Conservation (phyloP, 1,284 basidiomycete species). For the Cerrena zonata region DNA sequence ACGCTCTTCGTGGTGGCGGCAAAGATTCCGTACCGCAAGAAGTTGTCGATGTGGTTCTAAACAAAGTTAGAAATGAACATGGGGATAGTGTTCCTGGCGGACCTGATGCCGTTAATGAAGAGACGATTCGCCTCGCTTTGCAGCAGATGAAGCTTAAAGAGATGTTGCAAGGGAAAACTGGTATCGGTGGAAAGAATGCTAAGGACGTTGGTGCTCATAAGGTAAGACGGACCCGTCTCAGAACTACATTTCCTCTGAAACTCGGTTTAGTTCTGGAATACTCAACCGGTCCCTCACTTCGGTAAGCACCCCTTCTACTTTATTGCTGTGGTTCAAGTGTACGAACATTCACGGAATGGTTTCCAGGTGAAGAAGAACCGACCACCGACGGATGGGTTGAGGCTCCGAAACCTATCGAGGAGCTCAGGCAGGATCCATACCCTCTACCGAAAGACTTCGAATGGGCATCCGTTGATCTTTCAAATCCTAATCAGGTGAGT, state of each 20-base stretch:
- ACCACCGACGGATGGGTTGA: slow-evolving; percentile 86
- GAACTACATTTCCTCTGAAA: slow-evolving; percentile 6
- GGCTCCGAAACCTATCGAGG: slow-evolving; percentile 66
- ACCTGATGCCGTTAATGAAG: too few relatives aligned
- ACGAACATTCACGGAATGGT: too few relatives aligned
- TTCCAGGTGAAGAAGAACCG: slow-evolving; percentile 58
- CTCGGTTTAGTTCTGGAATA: slow-evolving; percentile 78
- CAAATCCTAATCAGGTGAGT: slow-evolving; percentile 64
- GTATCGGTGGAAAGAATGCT: slow-evolving; percentile 62
- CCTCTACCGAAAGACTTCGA: slow-evolving; percentile 89
- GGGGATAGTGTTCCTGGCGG: slow-evolving; percentile 43
- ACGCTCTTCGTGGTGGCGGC: slow-evolving; percentile 39
- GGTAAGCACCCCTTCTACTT: slow-evolving; percentile 36
- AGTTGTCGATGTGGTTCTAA: slow-evolving; percentile 53
- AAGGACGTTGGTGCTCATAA: slow-evolving; percentile 85
- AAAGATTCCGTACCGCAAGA: slow-evolving; percentile 52
- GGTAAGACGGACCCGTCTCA: slow-evolving; percentile 36
- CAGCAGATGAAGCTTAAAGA: slow-evolving; percentile 72
- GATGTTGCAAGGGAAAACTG: slow-evolving; percentile 64
- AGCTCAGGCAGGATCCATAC: slow-evolving; percentile 84
- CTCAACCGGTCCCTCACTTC: slow-evolving; percentile 89
- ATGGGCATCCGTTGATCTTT: slow-evolving; percentile 84
- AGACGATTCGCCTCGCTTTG: slow-evolving; percentile 54
- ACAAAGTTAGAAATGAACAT: slow-evolving; percentile 54
- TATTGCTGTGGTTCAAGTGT: neutral